Evolutionary conservation across 169 alveolate genomes (phyloP), one percentile per base, ranked within the genome.

Genomic region (Eimeria sp.): DNA sequence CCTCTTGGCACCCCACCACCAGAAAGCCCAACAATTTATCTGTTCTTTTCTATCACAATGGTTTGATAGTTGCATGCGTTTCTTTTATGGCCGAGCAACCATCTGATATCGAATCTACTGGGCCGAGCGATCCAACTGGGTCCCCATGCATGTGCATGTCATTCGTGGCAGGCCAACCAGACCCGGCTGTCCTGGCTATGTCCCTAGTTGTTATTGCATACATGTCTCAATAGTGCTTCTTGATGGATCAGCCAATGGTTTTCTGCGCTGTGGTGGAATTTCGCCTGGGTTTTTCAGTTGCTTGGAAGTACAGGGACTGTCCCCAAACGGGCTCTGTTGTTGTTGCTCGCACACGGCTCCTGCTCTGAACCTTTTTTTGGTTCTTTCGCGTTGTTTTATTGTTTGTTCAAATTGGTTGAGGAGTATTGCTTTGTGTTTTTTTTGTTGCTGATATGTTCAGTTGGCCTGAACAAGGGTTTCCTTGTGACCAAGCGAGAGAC

Each of bases 381-480:
- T 20, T 9, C n/a, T 9, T 9, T 58, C 67, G 61, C 13, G 40
- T 61, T 18, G 63, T 5, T 75, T 75, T 22, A 20, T 4, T 7
- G 7, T 13, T 0, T 47, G 20, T 43, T 43, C 30, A 43, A 75
- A 61, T 14, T 34, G 6, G 16, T 25, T 73, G 58, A 0, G 51
- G 10, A 27, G 34, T 73, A 0, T 14, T 18, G 30, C 43, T 45
- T 10, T 5, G 58, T 25, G 58, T 45, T 14, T 45, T 10, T 27
- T 45, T 2, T 65, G 95, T 51, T 70, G 45, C 49, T 70, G 78
- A 45, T 30, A 18, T 58, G 13, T 57, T 30, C 96, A 90, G 97
- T 90, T 58, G 98, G 98, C 91, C 70, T 95, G 84, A 92, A 95
- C 96, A 92, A 93, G 94, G 98, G 98, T 34, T 96, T 76, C 95